Percentiles rank a stretch among this genome's conserved stretches.
Evolutionary conservation across 129 eudicot genomes (phyloP).

Genomic region (Deinandra increscens): DNA sequence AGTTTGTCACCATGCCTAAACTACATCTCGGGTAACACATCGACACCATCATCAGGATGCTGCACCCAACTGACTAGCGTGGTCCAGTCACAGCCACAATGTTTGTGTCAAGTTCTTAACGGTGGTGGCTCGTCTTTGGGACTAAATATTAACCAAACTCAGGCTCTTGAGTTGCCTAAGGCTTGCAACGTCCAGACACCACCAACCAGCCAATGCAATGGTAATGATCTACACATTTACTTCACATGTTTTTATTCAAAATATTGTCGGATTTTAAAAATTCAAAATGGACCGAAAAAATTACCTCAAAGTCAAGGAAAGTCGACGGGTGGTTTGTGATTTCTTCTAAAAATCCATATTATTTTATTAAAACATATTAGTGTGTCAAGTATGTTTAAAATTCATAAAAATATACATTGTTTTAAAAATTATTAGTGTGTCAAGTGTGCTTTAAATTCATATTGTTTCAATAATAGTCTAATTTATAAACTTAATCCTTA

Average conservation of each 20-base stretch:
- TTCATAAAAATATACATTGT: not conserved
- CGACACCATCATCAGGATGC: constrained; percentile 42
- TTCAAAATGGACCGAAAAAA: not conserved
- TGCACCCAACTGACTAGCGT: constrained; percentile 44
- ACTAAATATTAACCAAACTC: constrained; percentile 50
- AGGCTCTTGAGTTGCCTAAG: constrained; percentile 51
- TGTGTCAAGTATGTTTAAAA: not conserved
- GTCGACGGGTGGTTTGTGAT: not conserved
- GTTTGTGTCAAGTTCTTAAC: constrained; percentile 51
- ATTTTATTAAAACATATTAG: not conserved
- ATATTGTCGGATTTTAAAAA: not conserved
- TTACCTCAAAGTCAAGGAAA: not conserved
- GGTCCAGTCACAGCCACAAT: constrained; percentile 52
- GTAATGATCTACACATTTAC: constrained; percentile 27
- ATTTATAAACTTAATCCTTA: constrained; percentile 8
- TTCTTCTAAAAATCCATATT: not conserved
- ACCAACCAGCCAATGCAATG: constrained; percentile 51
- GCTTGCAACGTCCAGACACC: constrained; percentile 73
- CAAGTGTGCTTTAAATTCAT: not conserved
- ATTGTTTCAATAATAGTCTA: not conserved
- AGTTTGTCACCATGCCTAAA: constrained; percentile 45
- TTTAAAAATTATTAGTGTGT: not conserved
- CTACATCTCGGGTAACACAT: constrained; percentile 36
- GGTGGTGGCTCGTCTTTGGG: constrained; percentile 48
- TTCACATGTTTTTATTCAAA: not conserved